phyloP scores from a whole-genome alignment of 2,329 filamentous ascomycete genomes.

The Fusarium chaquense region DNA sequence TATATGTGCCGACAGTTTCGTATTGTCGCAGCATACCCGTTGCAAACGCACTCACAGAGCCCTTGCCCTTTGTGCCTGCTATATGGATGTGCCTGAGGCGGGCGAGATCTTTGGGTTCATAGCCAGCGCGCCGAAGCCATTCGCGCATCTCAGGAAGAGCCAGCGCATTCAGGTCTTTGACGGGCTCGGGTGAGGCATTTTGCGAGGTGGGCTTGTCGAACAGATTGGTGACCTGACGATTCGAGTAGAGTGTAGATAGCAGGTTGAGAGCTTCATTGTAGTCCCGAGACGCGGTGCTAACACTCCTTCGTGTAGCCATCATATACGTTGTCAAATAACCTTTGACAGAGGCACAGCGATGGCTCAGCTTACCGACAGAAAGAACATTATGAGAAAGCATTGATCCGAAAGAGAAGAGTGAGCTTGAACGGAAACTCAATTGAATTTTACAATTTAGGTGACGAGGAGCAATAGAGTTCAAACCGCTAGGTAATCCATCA shows the following conservation, averaged over 20 bases:
- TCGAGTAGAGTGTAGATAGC: slow-evolving; percentile 83
- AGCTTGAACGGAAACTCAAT: neutral
- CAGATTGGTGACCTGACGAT: slow-evolving; percentile 72
- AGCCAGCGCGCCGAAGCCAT: slow-evolving; percentile 81
- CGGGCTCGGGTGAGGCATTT: slow-evolving; percentile 56
- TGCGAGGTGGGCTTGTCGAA: slow-evolving; percentile 55
- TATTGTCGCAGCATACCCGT: slow-evolving; percentile 77
- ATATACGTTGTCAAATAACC: neutral
- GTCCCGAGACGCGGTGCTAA: slow-evolving; percentile 49
- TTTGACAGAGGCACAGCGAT: neutral
- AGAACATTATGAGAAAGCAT: neutral
- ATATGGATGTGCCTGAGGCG: slow-evolving; percentile 76
- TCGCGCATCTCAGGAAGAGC: slow-evolving; percentile 85
- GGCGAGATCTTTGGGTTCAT: slow-evolving; percentile 65
- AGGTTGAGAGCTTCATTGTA: slow-evolving; percentile 77
- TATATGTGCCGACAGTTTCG: slow-evolving; percentile 77
- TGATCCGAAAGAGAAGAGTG: neutral
- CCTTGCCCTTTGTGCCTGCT: slow-evolving; percentile 94
- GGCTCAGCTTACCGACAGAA: slow-evolving; percentile 4
- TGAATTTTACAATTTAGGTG: neutral
- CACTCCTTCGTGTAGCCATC: slow-evolving; percentile 17
- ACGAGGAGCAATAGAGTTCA: neutral
- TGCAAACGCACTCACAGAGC: slow-evolving; percentile 86
- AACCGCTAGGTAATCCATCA: neutral
- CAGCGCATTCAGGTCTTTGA: slow-evolving; percentile 70